phyloP scores from a whole-genome alignment of 169 alveolate genomes.

The Theileria equi region DNA sequence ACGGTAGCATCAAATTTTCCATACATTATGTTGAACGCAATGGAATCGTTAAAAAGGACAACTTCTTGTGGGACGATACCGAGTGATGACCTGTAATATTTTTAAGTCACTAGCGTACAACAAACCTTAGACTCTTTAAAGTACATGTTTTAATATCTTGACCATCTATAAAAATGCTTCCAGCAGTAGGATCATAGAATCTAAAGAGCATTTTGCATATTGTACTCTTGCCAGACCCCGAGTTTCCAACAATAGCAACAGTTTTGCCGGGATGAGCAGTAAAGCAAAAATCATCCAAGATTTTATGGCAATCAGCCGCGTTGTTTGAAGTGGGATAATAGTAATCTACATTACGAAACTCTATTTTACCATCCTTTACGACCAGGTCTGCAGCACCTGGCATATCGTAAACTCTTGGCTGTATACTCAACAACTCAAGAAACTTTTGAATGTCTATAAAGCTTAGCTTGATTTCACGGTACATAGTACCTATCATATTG shows the following conservation, averaged over 20 bases:
- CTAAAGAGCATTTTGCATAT: slow-evolving; percentile 87
- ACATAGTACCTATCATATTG: slow-evolving; percentile 78
- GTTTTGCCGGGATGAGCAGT: slow-evolving; percentile 66
- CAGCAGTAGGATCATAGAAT: slow-evolving; percentile 85
- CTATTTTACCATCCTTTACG: slow-evolving; percentile 43
- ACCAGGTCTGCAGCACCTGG: slow-evolving; percentile 47
- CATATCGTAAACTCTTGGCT: slow-evolving; percentile 47
- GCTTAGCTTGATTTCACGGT: slow-evolving; percentile 73
- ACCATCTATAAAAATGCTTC: slow-evolving; percentile 83
- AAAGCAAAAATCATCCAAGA: slow-evolving; percentile 52
- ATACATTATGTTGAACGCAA: slow-evolving; percentile 82
- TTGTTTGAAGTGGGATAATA: slow-evolving; percentile 23
- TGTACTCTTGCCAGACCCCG: slow-evolving; percentile 96
- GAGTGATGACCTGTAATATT: slow-evolving; percentile 63
- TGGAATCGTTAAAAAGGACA: slow-evolving; percentile 87
- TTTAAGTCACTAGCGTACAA: neutral
- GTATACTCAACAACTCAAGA: slow-evolving; percentile 28
- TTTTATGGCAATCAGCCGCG: slow-evolving; percentile 23
- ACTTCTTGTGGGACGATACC: slow-evolving; percentile 92
- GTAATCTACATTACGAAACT: slow-evolving; percentile 51
- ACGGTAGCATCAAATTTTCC: slow-evolving; percentile 81
- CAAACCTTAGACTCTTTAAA: slow-evolving; percentile 69
- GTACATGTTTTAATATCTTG: slow-evolving; percentile 80
- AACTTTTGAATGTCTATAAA: slow-evolving; percentile 71
- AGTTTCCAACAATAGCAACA: slow-evolving; percentile 81